Evolutionary conservation across 768 basidiomycete species (phyloP), one percentile per base, ranked within the genome.

Genomic region (Boletus subparvulus): DNA sequence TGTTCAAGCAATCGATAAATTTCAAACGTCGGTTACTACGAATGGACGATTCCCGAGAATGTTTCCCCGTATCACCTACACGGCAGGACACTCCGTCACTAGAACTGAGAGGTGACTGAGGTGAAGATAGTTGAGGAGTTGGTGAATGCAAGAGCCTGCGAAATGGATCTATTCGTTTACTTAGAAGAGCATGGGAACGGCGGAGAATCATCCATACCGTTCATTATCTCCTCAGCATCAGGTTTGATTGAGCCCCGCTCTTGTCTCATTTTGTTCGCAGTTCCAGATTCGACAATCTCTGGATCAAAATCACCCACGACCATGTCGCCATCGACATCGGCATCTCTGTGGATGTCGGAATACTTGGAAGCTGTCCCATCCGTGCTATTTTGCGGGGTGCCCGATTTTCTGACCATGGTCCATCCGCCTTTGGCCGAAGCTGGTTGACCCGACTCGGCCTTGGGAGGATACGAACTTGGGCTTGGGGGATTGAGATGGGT

Each of bases 401-500:
- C 67, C 16, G 74, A 70, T 56, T 75, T 83, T 61, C 78, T 74
- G 56, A 93, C 85, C 63, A 92, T 86, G 17, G 90, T 92, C 90
- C 90, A 93, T 44, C 86, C 86, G n/a, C 72, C 70, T 70, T 84
- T 84, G 50, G 78, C 74, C 19, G 77, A 69, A 40, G 75, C 71
- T 14, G 76, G 67, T 52, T 71, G 75, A 30, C 64, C 58, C 2
- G 70, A 69, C 48, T 83, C 82, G 41, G 72, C 59, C 62, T 77
- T 82, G 33, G 85, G 79, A 21, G 87, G 85, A 71, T 91, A 91
- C 16, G 90, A 91, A 57, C 85, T 83, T 28, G 87, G 84, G 69
- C 84, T 84, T 24, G 90, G 90, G 3, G 84, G 83, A 60, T 78
- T 80, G 37, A 93, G 73, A 71, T 92, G 89, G 46, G 90, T 93